Conservation (phyloP, 148 eudicot genomes). For the Silene conica region DNA sequence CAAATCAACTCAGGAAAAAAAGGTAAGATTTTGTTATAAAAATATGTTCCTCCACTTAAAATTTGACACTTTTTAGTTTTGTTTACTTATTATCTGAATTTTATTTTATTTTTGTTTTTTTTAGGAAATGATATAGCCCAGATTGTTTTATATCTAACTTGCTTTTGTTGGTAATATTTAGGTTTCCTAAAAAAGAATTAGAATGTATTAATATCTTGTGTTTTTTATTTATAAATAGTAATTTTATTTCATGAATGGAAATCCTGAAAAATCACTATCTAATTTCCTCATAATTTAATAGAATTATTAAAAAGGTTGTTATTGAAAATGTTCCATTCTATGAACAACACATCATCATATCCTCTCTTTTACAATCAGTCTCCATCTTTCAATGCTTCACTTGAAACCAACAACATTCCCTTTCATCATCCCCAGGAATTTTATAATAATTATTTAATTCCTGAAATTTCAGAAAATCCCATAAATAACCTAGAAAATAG, state of each 20-base stretch:
- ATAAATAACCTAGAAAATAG: background rate
- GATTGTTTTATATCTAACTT: background rate
- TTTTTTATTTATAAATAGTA: background rate
- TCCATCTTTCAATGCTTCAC: slow-evolving; percentile 3
- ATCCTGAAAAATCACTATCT: background rate
- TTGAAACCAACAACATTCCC: slow-evolving; percentile 17
- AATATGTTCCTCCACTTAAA: slow-evolving; percentile 8
- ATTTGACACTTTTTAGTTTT: slow-evolving; percentile 5
- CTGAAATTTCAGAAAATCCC: slow-evolving; percentile 13
- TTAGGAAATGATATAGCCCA: background rate
- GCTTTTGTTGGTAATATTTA: slow-evolving; percentile 10
- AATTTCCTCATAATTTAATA: background rate
- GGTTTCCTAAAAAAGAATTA: slow-evolving; percentile 14
- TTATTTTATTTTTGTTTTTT: background rate
- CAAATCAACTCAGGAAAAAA: slow-evolving; percentile 17
- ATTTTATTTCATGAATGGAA: background rate
- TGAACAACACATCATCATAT: slow-evolving; percentile 15
- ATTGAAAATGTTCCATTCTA: slow-evolving; percentile 20
- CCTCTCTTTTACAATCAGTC: slow-evolving; percentile 24
- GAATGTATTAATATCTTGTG: background rate
- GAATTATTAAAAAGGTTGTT: background rate
- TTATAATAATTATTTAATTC: slow-evolving; percentile 1
- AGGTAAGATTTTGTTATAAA: slow-evolving; percentile 1
- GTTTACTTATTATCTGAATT: background rate
- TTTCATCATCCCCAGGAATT: slow-evolving; percentile 13